Base-by-base conservation (phyloP, 345 rosid species). In the sweet orange (Citrus sinensis) region DNA sequence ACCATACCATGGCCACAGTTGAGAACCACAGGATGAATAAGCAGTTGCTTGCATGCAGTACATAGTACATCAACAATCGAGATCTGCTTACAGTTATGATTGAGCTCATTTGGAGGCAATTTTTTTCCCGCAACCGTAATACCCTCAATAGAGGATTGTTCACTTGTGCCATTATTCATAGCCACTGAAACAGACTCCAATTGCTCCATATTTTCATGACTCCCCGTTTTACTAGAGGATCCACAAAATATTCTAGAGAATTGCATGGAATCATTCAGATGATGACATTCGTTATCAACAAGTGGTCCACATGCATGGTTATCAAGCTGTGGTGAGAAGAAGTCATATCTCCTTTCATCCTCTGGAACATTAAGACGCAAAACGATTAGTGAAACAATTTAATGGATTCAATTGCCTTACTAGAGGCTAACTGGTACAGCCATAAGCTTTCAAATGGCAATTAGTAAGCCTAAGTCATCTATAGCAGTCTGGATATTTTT, bases 1-100 rank as follows among this genome's bases (percentile, higher is more conserved):
- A 59, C 25, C 13, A 30, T 92, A 95, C 98, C 98, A 81, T 95
- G 97, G 80, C 98, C 97, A 59, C 95, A 95, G 76, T 95, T 93
- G 80, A 93, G 94, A 75, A 81, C 90, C 42, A 91, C 86, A 0
- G 98, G 94, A 72, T 67, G 86, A 68, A 86, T 80, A 22, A 90
- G 90, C 74, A 93, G 76, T 76, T 92, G 87, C 78, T 88, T 88
- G 90, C 98, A 95, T 61, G 89, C 85, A 66, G 81, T 13, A 83
- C 98, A 93, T n/a, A 84, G 87, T 78, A 87, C 86, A 83, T 92
- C 95, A 17, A 77, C 80, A 80, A 74, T 71, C 29, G 89, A 86
- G 75, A 92, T 56, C 73, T 75, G 77, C 82, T 80, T 82, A 78
- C 73, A 70, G 6, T 66, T 68, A 67, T 70, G 78, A 30, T 71